Base-by-base conservation (phyloP, 768 basidiomycete genomes). In the Baorangia bicolor region DNA sequence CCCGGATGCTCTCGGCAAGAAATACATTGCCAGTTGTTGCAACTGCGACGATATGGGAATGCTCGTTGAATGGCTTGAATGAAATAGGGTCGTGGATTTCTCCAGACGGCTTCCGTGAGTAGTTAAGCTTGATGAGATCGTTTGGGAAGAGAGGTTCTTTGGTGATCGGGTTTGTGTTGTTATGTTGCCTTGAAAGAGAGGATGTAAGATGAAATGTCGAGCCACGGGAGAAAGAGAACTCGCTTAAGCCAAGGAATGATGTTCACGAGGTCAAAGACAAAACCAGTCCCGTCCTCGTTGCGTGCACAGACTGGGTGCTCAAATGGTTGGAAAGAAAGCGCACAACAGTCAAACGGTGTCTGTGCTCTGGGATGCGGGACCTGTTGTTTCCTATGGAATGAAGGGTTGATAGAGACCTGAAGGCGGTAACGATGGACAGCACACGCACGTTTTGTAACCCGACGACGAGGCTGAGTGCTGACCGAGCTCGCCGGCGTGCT, bases 31-130 rank as follows among this genome's bases (percentile, higher is more conserved):
- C 94, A 1, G 93, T 94, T 0, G 85, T 88, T 7, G 87, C 86
- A 61, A 97, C 86, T 39, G 92, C 90, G 35, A 94, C 91, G 52
- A 99, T 91, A 67, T 98, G 91, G 1, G 96, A 95, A 69, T 98
- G 96, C 59, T 96, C 89, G 67, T 82, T 94, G 80, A 99, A 97
- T 2, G 92, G 89, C 70, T 98, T 98, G 83, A 96, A 99, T 4
- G 94, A 93, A 41, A 99, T 94, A 1, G 97, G 97, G 70, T 99
- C 97, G 69, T 97, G 88, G 13, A 92, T 83, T 71, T 94, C 90
- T 37, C 90, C 90, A 25, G 92, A 85, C 3, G 90, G 77, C 70
- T 95, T 95, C 58, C 92, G 81, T 1, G 87, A 84, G 65, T 93
- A 94, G 66, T 90, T 80, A 30, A 93, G 79, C n/a, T 82, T 81